Evolutionary conservation across 2,329 filamentous ascomycete species (phyloP).

Genomic region (Sphaerulina musiva): DNA sequence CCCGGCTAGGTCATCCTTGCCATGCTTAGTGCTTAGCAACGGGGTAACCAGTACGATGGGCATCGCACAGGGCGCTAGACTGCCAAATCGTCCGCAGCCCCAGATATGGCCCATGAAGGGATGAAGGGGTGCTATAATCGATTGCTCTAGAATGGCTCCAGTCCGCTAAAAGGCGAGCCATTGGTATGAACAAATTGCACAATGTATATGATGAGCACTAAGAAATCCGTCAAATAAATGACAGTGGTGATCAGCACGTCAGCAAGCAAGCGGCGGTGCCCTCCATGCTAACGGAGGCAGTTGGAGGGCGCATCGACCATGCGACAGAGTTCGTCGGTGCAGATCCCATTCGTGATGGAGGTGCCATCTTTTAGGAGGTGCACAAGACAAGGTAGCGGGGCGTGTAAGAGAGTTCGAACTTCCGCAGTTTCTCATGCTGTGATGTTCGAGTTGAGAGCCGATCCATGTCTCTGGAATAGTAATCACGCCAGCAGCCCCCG

Average conservation of each 20-base stretch:
- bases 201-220: neutral
- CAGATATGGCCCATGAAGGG: no score
- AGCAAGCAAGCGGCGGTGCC: neutral
- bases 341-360: slow-evolving; percentile 1
- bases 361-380: neutral
- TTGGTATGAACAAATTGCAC: no score
- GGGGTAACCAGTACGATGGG: neutral
- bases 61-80: neutral
- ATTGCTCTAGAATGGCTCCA: no score
- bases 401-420: slow-evolving; percentile 1
- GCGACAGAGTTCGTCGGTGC: slow-evolving; percentile 7
- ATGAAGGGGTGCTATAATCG: no score
- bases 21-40: neutral
- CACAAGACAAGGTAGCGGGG: neutral
- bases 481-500: no score
- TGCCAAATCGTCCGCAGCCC: no score
- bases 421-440: neutral
- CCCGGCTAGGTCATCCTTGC: neutral
- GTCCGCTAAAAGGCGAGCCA: no score
- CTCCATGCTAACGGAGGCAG: neutral
- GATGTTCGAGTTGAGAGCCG: no score
- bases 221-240: neutral
- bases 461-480: no score
- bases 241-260: neutral
- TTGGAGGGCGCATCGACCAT: neutral